Evolutionary conservation across 805 yeast genomes (phyloP).

Genomic region (Metschnikowia reukaufii): DNA sequence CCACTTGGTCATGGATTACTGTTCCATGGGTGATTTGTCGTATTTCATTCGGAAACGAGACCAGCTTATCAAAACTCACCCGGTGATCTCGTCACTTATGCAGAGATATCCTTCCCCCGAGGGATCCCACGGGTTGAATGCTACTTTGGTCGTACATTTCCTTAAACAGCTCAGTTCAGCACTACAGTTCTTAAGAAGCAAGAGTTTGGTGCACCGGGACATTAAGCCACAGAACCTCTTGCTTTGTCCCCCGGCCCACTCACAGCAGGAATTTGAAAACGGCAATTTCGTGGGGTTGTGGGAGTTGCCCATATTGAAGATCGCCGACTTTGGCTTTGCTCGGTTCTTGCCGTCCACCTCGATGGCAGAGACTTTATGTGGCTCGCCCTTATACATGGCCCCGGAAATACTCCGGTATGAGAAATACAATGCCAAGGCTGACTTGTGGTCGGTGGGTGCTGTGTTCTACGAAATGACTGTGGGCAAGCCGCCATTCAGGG

Average conservation of each 20-base stretch:
- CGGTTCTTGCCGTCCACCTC: slow-evolving; percentile 90
- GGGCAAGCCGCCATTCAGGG: slow-evolving; percentile 96
- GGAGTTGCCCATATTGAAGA: slow-evolving; percentile 86
- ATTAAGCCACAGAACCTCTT: slow-evolving; percentile 90
- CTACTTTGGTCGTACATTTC: slow-evolving; percentile 76
- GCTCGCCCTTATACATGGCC: slow-evolving; percentile 97
- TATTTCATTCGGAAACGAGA: slow-evolving; percentile 77
- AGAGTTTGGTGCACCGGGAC: slow-evolving; percentile 90
- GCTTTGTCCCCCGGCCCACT: slow-evolving; percentile 76
- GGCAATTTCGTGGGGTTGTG: slow-evolving; percentile 71
- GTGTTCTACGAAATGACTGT: slow-evolving; percentile 93
- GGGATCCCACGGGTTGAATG: slow-evolving; percentile 75
- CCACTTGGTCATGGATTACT: slow-evolving; percentile 93
- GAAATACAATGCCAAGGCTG: slow-evolving; percentile 96
- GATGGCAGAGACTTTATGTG: slow-evolving; percentile 95
- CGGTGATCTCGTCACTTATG: slow-evolving; percentile 72
- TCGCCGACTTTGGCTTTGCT: slow-evolving; percentile 98
- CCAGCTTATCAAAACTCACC: slow-evolving; percentile 71
- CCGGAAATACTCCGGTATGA: slow-evolving; percentile 94
- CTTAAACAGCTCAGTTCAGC: slow-evolving; percentile 85
- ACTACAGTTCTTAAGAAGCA: slow-evolving; percentile 73
- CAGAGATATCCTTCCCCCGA: slow-evolving; percentile 82
- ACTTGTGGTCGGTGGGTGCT: slow-evolving; percentile 97
- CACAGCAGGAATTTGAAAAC: slow-evolving; percentile 57
- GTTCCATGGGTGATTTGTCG: slow-evolving; percentile 91